Base-by-base conservation (phyloP, 192 early-diverging fungal genomes). In the Globomyces pollinis-pini region DNA sequence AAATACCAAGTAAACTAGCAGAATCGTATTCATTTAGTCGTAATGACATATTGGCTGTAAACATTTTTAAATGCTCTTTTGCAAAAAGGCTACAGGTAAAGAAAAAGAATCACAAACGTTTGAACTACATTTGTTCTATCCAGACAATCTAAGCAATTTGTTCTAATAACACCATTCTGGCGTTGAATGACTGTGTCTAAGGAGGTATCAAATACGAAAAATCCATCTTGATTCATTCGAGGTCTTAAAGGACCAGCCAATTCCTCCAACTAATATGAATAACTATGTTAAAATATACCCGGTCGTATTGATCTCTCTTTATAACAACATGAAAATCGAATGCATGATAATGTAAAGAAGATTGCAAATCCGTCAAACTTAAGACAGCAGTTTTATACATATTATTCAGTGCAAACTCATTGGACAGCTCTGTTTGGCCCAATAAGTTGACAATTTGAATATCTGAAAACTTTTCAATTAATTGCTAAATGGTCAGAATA, bases 51-150 rank as follows among this genome's bases (percentile, higher is more conserved):
- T 70, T 57, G 20, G 28, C 21, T 3, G 67, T 24, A 18, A 62
- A 61, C 8, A 16, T 30, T 7, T 64, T 61, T 7, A 67, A 34
- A 2, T 39, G 50, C 18, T 64, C 53, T 36, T 42, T 18, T 0
- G 68, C 72, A 21, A 74, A 38, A 6, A 52, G 47, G 1, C 51
- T 66, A 35, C n/a, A n/a, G n/a, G n/a, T 12, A 8, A 2, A 23
- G 4, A 60, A 23, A 18, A 60, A 7, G n/a, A 30, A 4, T 12
- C 20, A 38, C 63, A 42, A 64, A 59, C 56, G 64, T 90, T 69
- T 98, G 90, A 9, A 93, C 88, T 11, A 94, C 80, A 63, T 98
- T 99, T 11, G 96, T 99, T 18, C 96, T 81, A 68, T 89, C 96
- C 52, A 99, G 70, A 62, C 82, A 84, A 51, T 84, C 82, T 5